phyloP scores from a whole-genome alignment of 225 moss, liverwort and hornwort species.

The Neckera pumila region DNA sequence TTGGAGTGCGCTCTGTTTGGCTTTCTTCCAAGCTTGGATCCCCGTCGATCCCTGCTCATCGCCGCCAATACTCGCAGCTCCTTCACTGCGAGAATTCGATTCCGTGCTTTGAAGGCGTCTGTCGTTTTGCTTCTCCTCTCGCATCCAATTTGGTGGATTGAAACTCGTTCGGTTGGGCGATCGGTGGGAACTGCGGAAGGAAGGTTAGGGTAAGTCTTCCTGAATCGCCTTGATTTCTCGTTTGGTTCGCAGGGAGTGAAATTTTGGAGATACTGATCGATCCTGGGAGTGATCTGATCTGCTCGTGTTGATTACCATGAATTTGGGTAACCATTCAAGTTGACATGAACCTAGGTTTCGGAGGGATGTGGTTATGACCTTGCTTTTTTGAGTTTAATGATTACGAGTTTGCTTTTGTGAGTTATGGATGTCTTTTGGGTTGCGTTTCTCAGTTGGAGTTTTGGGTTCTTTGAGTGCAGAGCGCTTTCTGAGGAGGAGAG shows the following conservation, averaged over 20 bases:
- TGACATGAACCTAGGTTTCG: not conserved
- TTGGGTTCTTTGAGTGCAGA: not conserved
- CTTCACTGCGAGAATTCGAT: not conserved
- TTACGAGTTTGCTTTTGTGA: not conserved
- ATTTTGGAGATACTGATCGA: not conserved
- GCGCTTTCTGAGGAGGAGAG: not conserved
- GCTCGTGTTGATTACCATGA: not conserved
- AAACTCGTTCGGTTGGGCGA: not conserved
- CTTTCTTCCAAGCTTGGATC: not conserved
- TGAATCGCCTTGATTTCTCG: not conserved
- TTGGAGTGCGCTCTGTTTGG: not conserved
- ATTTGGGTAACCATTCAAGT: not conserved
- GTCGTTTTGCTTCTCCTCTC: no score
- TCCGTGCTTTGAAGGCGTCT: not conserved
- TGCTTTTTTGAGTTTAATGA: not conserved
- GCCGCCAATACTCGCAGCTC: not conserved
- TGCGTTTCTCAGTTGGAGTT: not conserved
- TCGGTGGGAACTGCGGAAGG: not conserved
- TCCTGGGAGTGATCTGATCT: not conserved
- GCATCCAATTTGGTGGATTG: not conserved
- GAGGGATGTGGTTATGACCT: not conserved
- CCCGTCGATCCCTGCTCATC: not conserved
- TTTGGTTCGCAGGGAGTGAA: not conserved
- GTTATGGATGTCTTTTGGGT: not conserved
- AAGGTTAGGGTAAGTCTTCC: not conserved